Evolutionary conservation across 495 filamentous ascomycete genomes (phyloP).

Genomic region (Hypomontagnella monticulosa): DNA sequence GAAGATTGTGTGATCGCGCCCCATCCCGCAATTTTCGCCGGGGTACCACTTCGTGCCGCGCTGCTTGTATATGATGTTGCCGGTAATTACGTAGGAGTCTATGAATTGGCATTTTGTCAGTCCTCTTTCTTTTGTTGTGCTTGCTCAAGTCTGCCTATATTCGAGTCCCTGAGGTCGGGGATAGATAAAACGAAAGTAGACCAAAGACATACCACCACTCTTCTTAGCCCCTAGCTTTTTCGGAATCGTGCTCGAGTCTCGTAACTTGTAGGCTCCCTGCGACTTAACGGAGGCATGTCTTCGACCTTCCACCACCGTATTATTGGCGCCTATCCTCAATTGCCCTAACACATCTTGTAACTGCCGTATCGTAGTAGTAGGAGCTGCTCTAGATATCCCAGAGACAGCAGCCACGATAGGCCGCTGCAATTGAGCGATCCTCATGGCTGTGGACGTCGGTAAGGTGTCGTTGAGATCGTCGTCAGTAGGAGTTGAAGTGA

Average conservation of each 20-base stretch:
- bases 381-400: conserved; percentile 45
- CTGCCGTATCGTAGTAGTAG: conserved; percentile 41
- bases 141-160: background rate
- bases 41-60: conserved; percentile 93
- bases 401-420: conserved; percentile 59
- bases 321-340: conserved; percentile 50
- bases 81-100: conserved; percentile 90
- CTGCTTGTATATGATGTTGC: conserved; percentile 98
- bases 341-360: conserved; percentile 49
- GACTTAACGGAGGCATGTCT: conserved; percentile 85
- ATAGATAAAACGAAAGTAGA: background rate
- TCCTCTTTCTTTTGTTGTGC: background rate
- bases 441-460: conserved; percentile 49
- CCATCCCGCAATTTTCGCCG: conserved; percentile 92
- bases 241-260: conserved; percentile 84
- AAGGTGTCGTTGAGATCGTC: conserved; percentile 4
- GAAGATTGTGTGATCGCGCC: conserved; percentile 97
- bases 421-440: conserved; percentile 62
- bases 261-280: conserved; percentile 85
- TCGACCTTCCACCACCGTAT: conserved; percentile 55
- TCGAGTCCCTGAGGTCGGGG: background rate
- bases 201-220: conserved; percentile 69
- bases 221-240: conserved; percentile 97
- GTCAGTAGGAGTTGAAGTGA: background rate
- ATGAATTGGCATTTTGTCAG: conserved; percentile 8